Evolutionary conservation across 2,329 filamentous ascomycete genomes (phyloP), one percentile per base, ranked within the genome.

Genomic region (Zalaria obscura): DNA sequence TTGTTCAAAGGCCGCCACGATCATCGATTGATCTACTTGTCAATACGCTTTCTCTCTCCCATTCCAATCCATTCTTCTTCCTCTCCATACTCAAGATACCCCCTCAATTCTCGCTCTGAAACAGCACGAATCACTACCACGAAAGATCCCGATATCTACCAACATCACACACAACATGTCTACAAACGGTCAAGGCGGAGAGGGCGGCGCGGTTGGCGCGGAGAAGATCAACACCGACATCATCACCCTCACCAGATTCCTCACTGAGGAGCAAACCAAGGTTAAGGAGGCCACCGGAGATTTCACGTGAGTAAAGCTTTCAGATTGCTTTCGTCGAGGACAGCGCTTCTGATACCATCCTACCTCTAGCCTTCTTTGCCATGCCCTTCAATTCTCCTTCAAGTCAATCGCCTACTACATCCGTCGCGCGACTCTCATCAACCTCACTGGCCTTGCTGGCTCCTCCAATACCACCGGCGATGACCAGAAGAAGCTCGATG

Each of bases 371-470:
- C 76, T 98, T 40, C 78, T 98, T 45, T 95, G 87, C 73, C 91
- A 98, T 63, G 88, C 91, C 46, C 83, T 98, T 45, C 91, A 96
- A 66, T 98, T 96, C 72, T 89, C 91, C 50, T 98, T 98, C 81
- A 98, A 98, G 73, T 93, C 86, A 51, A 98, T 98, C 64, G 86
- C 91, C 55, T 94, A 96, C 74, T 98, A 95, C 72, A 98, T 98
- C 65, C 88, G 89, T 56, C 82, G 91, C 63, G 87, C 89, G 31
- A 89, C 86, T 25, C 72, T 98, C 50, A 89, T 96, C 68, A 56
- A 72, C 66, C 77, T 98, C 47, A 93, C 86, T 40, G 91, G 91
- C 47, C 78, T 98, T 38, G 91, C 91, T 47, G 91, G 91, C 45
- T 91, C 89, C 46, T 85, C 87, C 51, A 98, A 98, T 68, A 85